Evolutionary conservation across 2,329 filamentous ascomycete species (phyloP).

Genomic region (Arthrinium puccinioides): DNA sequence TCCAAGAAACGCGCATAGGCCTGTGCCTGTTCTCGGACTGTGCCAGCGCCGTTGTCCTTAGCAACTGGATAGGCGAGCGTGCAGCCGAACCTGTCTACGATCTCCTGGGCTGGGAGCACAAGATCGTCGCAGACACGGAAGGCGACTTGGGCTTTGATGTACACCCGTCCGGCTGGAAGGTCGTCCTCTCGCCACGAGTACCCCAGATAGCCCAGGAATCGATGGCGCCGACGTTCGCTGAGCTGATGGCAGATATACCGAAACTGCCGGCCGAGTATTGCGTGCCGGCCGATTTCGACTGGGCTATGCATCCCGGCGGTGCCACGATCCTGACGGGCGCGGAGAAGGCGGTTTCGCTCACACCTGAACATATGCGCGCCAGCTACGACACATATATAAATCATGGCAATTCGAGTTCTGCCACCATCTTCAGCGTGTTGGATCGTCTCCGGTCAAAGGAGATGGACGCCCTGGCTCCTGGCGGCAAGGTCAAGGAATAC

Average conservation of each 20-base stretch:
- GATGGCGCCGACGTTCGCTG: slow-evolving; percentile 45
- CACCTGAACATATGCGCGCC: slow-evolving; percentile 59
- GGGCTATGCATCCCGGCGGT: slow-evolving; percentile 67
- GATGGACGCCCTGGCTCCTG: slow-evolving; percentile 50
- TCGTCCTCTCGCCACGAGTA: slow-evolving; percentile 54
- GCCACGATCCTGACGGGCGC: slow-evolving; percentile 59
- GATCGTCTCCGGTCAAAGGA: slow-evolving; percentile 51
- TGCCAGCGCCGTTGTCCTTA: slow-evolving; percentile 57
- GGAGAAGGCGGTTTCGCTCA: slow-evolving; percentile 49
- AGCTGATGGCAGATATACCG: slow-evolving; percentile 42
- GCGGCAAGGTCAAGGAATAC: slow-evolving; percentile 42
- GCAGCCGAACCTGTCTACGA: slow-evolving; percentile 43
- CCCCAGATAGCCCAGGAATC: slow-evolving; percentile 46
- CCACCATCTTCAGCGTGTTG: slow-evolving; percentile 62
- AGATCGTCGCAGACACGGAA: slow-evolving; percentile 54
- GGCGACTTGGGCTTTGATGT: slow-evolving; percentile 59
- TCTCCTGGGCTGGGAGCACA: slow-evolving; percentile 59
- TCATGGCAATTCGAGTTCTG: slow-evolving; percentile 62
- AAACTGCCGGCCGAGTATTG: slow-evolving; percentile 35
- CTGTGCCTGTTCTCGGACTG: slow-evolving; percentile 63
- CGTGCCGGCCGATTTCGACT: slow-evolving; percentile 56
- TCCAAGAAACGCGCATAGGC: slow-evolving; percentile 57
- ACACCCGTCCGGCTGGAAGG: slow-evolving; percentile 60
- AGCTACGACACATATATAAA: slow-evolving; percentile 62
- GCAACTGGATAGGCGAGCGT: slow-evolving; percentile 51